Evolutionary conservation across 768 basidiomycete genomes (phyloP), one percentile per base, ranked within the genome.

Genomic region (Nevesoporus exiguus): DNA sequence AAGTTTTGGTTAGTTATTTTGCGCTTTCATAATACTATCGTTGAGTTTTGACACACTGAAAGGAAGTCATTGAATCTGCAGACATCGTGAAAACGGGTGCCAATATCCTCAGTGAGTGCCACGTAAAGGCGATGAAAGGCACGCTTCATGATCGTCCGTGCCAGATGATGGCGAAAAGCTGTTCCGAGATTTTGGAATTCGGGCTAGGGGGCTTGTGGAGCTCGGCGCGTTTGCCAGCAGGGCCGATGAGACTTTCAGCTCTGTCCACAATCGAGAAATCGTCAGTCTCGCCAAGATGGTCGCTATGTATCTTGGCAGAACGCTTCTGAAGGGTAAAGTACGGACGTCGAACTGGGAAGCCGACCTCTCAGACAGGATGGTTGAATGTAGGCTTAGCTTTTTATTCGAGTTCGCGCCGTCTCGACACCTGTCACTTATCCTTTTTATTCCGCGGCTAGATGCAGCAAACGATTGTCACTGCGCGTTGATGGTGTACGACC

Each of bases 381-480:
- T 74, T 25, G 63, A 70, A 55, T 80, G 77, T 77, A 25, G 55
- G 61, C 5, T 7, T 27, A 25, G 7, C 19, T 14, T 27, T 13
- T 47, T 34, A n/a, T 39, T n/a, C 2, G 8, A 10, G 33, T 34
- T 29, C 7, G 22, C n/a, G 14, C 19, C 51, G 41, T 46, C 21
- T 46, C 6, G 37, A 42, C 43, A 24, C 17, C 21, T 0, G 33
- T 43, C 37, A 11, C 45, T 33, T 17, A 34, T 22, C 14, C 7
- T 9, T n/a, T 14, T 33, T 33, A 24, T 34, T 31, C 10, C 24
- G 17, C 27, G 33, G 9, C 4, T 40, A 80, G 79, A 81, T 55
- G 80, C 80, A 2, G 79, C 80, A 0, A 81, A 81, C 55, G 80
- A 81, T 52, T 77, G 74, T 40, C 73, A 81, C 54, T 76, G 73